Percentiles rank a stretch among this genome's conserved stretches.
Conservation (phyloP, 331 rosid species). For the Rhamnella rubrinervis region DNA sequence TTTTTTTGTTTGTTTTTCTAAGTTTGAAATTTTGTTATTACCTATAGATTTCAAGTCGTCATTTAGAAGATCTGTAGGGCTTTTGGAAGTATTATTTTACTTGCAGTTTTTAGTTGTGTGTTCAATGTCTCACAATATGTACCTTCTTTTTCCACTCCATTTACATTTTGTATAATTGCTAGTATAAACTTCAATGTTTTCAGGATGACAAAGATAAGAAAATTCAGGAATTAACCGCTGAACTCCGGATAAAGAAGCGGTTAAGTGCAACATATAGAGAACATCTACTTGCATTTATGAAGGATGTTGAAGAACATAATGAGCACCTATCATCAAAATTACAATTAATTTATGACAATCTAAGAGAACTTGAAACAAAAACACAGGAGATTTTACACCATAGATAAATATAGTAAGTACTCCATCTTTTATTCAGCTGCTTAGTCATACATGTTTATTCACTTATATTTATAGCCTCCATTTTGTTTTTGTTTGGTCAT, state of each 20-base stretch:
- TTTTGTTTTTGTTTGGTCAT: too few species aligned
- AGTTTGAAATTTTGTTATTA: too few species aligned
- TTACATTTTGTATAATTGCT: background rate
- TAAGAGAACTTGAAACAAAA: constrained; percentile 61
- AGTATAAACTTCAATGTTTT: constrained; percentile 1
- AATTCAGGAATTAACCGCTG: constrained; percentile 71
- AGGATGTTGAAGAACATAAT: constrained; percentile 67
- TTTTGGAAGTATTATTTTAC: background rate
- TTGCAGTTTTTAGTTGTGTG: background rate
- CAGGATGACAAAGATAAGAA: constrained; percentile 80
- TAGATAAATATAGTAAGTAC: constrained; percentile 33
- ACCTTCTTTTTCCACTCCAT: background rate
- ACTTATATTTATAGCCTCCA: too few species aligned
- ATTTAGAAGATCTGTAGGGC: background rate
- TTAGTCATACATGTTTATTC: too few species aligned
- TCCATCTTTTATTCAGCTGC: background rate
- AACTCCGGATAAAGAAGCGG: constrained; percentile 71
- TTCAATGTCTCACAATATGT: background rate
- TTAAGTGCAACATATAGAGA: constrained; percentile 63
- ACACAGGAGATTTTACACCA: constrained; percentile 42
- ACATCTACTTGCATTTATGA: constrained; percentile 54
- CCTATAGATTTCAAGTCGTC: background rate
- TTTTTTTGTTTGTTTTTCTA: background rate
- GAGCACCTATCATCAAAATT: constrained; percentile 52
- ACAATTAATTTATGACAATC: constrained; percentile 40